Base-by-base conservation (phyloP, 129 eudicot species). In the Flaveria trinervia region DNA sequence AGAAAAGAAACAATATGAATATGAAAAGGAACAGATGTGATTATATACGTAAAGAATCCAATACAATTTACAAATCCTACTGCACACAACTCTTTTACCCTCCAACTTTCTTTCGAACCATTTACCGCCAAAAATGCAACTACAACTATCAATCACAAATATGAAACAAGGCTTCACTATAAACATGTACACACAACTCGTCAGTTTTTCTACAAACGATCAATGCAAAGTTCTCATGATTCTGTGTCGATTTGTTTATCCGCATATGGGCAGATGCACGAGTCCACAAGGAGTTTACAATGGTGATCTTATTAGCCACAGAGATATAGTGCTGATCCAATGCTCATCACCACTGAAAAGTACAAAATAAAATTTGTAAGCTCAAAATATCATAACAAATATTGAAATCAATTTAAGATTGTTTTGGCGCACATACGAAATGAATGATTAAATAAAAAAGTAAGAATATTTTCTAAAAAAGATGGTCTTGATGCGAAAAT, bases 281-380 rank as follows among this genome's bases (percentile, higher is more conserved):
- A 25, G 41, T 26, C 41, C 41, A 60, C 36, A 30, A 30, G 33
- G 67, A 60, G 65, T 57, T 57, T 57, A 23, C 33, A 22, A 57
- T 2, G 65, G 36, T 10, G 65, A 57, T 57, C 11, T 59, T 22
- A 59, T 59, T 23, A 59, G 65, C 65, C 65, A 10, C 36, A 59
- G 12, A 15, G 16, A 59, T 22, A 15, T 17, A 11, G 25, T 9
- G 50, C 39, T 28, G 64, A 48, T 30, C 17, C 16, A 46, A 39
- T 12, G 52, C 41, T 22, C 73, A 76, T 33, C 62, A 22, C 0
- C 73, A 2, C 80, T 76, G 80, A 49, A 48, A 65, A 20, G 52
- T 65, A 12, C 14, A 28, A 73, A 73, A 65, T 13, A 26, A 25
- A 64, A 17, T 25, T 65, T 52, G 52, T 65, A 65, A 45, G n/a